phyloP scores from a whole-genome alignment of 306 rosid genomes.

The Trifolium repens region DNA sequence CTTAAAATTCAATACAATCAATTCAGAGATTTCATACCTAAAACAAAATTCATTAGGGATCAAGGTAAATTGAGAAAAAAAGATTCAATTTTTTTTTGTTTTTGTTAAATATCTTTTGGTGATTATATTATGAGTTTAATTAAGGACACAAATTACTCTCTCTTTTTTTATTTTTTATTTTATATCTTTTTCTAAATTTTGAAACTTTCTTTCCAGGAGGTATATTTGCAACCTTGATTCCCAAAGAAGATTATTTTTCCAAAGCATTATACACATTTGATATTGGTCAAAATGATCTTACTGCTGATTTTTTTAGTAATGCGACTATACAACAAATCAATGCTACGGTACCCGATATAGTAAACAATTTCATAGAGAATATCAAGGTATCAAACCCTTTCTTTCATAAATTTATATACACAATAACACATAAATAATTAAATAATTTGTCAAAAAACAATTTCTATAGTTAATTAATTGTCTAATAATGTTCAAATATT shows the following conservation, averaged over 20 bases:
- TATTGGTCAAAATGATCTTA: conserved; percentile 58
- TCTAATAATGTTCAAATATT: too few species aligned
- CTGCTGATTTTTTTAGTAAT: conserved; percentile 8
- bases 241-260: conserved; percentile 39
- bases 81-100: too few species aligned
- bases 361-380: conserved; percentile 42
- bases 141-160: neutral
- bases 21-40: conserved; percentile 42
- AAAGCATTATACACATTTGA: conserved; percentile 59
- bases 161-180: neutral
- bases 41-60: conserved; percentile 28
- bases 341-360: conserved; percentile 48
- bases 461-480: too few species aligned
- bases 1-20: conserved; percentile 47
- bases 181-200: neutral
- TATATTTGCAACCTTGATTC: conserved; percentile 37
- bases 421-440: too few species aligned
- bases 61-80: conserved; percentile 33
- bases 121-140: neutral
- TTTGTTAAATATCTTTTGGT: neutral
- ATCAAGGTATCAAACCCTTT: conserved; percentile 45
- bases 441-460: too few species aligned
- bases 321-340: conserved; percentile 41
- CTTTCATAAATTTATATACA: neutral
- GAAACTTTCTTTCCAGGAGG: neutral